A percentile compares a stretch with the other conserved stretches of the same genome.
Evolutionary conservation across 345 rosid genomes (phyloP).

Genomic region (Boechera retrofracta): DNA sequence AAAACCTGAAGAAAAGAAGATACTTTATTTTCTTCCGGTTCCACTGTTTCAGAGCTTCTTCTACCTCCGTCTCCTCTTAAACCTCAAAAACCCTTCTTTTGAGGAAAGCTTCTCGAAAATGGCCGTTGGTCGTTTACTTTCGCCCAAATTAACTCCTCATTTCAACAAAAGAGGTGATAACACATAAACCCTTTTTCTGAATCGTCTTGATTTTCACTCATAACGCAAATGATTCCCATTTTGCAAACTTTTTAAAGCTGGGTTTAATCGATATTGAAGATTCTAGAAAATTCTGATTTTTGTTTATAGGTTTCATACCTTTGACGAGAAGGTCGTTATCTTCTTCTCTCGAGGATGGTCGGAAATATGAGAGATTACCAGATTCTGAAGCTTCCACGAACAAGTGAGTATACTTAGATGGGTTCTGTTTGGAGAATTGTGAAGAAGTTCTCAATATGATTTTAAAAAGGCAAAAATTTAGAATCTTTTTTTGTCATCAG

Average conservation of each 20-base stretch:
- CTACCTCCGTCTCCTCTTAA: constrained; percentile 19
- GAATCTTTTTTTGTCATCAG: neutral
- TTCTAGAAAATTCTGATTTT: neutral
- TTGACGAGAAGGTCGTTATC: constrained; percentile 42
- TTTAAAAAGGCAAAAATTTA: neutral
- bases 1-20: neutral
- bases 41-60: neutral
- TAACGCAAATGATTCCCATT: neutral
- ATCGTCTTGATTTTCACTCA: neutral
- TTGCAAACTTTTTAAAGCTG: neutral
- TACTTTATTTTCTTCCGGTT: neutral
- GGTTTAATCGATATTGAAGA: neutral
- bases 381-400: constrained; percentile 10
- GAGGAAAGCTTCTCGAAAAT: constrained; percentile 8
- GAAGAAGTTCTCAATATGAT: neutral
- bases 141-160: constrained; percentile 33
- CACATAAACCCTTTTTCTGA: neutral
- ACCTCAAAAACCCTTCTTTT: constrained; percentile 14
- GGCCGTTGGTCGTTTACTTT: constrained; percentile 47
- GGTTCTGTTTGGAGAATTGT: neutral
- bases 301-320: constrained; percentile 36
- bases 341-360: constrained; percentile 29
- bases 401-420: constrained; percentile 19
- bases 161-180: constrained; percentile 40
- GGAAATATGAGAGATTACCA: neutral